A percentile compares a stretch with the other conserved stretches of the same genome.
These are phyloP conservation scores for Pseudonitzschia pungens DNA, from an alignment of 108 stramenopile species.

Conservation along the genomic window DNA sequence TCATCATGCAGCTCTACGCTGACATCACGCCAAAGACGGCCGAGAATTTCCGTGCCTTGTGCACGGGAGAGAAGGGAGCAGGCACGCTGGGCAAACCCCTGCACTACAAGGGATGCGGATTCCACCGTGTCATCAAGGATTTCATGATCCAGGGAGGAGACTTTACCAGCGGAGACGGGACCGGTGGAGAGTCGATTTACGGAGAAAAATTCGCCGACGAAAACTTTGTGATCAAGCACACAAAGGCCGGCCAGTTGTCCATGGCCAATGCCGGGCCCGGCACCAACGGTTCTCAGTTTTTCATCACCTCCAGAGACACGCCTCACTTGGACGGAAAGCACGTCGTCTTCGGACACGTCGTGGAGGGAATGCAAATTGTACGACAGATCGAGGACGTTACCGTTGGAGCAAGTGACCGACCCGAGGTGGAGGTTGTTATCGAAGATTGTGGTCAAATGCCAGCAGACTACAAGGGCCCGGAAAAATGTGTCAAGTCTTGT, in stretches of 20 bases:
- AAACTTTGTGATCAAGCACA: conserved; percentile 89
- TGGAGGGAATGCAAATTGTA: conserved; percentile 96
- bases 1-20: conserved; percentile 90
- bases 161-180: conserved; percentile 92
- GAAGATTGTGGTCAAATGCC: conserved; percentile 91
- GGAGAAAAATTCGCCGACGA: conserved; percentile 91
- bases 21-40: conserved; percentile 96
- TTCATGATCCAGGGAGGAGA: conserved; percentile 98
- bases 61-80: conserved; percentile 93
- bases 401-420: conserved; percentile 68
- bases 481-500: neutral
- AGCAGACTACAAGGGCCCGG: conserved; percentile 37
- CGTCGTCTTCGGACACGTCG: conserved; percentile 98
- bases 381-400: conserved; percentile 78
- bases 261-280: conserved; percentile 88
- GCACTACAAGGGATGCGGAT: conserved; percentile 89
- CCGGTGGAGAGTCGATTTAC: conserved; percentile 90
- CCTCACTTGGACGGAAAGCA: conserved; percentile 97
- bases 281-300: conserved; percentile 75
- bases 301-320: conserved; percentile 83
- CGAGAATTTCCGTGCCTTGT: conserved; percentile 94
- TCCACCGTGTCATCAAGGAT: conserved; percentile 93
- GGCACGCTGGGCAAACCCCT: conserved; percentile 74
- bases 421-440: conserved; percentile 82
- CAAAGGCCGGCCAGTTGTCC: conserved; percentile 67